Base-by-base conservation (phyloP, 129 eudicot genomes). In the Flaveria bidentis region DNA sequence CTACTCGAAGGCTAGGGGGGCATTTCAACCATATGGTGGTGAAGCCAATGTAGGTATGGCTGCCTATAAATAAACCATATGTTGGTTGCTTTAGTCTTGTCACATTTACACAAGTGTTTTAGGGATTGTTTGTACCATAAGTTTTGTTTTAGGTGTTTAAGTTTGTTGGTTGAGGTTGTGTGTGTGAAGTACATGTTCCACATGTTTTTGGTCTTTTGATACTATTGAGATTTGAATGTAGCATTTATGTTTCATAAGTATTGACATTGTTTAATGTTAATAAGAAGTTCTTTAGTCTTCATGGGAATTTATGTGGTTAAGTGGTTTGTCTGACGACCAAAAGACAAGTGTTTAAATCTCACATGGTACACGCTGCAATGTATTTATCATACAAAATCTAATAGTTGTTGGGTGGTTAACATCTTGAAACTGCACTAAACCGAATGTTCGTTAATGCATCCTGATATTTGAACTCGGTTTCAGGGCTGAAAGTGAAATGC, bases 11-110 rank as follows among this genome's bases (percentile, higher is more conserved):
- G 82, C 95, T 2, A 80, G 83, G 28, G 88, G 77, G 23, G 47
- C 79, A 67, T 82, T 64, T 65, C 75, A 80, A 30, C 86, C 93
- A 0, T 85, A 81, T 42, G 92, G 74, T 39, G 90, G 86, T 71
- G 94, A 92, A 73, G 84, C 96, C 22, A 86, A 82, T 61, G 87
- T 92, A 3, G 87, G 92, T 42, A 85, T 90, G 84, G 98, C 89
- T 56, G 83, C 89, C 53, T 88, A 83, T 51, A 91, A 88, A 64
- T 88, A 74, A 88, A 55, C 44, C 39, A 45, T 50, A 46, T 56
- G 6, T 47, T 9, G 14, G 73, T 47, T 74, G 16, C 25, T 45
- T 36, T 76, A 41, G 71, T 7, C 22, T 63, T 33, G 50, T 49
- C 14, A 57, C 30, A 47, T 61, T 53, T 4, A 36, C 28, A 16